Base-by-base conservation (phyloP, 139 green algal species). In the Penium margaritaceum region DNA sequence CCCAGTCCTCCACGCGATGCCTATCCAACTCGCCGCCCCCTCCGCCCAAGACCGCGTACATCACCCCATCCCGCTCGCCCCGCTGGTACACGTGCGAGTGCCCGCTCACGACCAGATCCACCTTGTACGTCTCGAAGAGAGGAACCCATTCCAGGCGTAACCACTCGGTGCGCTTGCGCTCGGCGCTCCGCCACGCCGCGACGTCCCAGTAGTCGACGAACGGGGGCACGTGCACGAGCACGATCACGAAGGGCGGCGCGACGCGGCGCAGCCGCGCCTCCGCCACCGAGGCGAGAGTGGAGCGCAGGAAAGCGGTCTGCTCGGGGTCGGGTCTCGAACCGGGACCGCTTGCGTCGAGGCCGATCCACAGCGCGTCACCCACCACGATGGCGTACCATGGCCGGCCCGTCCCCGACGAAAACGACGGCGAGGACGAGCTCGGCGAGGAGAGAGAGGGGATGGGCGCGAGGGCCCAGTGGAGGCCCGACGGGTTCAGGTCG, bases 61-160 rank as follows among this genome's bases (percentile, higher is more conserved):
- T 71, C 5, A 71, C 63, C 14, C 63, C 63, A 17, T 71, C 58
- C 32, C 63, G 12, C 35, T 71, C 63, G 33, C 63, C 63, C 47
- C 63, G 29, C 58, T 71, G 63, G 63, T 71, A 71, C 39, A 41
- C 63, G 15, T 71, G 63, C 29, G 63, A 71, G 35, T 71, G 63
- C 33, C 63, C 63, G 58, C 63, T 71, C 55, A 71, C 47, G 30
- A 71, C 63, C 27, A 71, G 35, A 71, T 71, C 63, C 32, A 71
- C 63, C 33, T 63, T 38, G 58, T 71, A 71, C 63, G 55, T 71
- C 47, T 71, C 63, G 24, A 71, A 71, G 17, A 71, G 32, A 19
- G 63, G 63, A 51, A 71, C 63, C 63, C 63, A 71, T 17, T 71
- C 63, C 30, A 71, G 14, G 19, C 63, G 55, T 17, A 71, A 32